phyloP scores from a whole-genome alignment of 2,329 filamentous ascomycete genomes.

The Falciphora oryzae region DNA sequence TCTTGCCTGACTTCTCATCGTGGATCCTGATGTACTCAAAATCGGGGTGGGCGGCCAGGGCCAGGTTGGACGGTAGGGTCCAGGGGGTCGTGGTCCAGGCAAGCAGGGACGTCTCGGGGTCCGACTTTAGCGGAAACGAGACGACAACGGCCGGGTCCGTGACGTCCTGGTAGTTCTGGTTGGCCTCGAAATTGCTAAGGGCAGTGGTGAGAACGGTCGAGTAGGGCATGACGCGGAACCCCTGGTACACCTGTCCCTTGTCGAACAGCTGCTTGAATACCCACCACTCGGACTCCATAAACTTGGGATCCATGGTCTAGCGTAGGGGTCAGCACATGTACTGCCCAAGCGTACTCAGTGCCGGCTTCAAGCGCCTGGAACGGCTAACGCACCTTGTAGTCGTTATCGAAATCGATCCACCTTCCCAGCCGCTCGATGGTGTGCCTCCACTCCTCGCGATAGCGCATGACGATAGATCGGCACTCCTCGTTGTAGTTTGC shows the following conservation, averaged over 20 bases:
- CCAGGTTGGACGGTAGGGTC: constrained; percentile 74
- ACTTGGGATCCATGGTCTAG: constrained; percentile 85
- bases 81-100: constrained; percentile 83
- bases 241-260: constrained; percentile 84
- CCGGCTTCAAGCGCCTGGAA: too few species aligned
- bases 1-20: constrained; percentile 75
- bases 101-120: constrained; percentile 68
- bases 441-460: constrained; percentile 76
- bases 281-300: constrained; percentile 98
- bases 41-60: constrained; percentile 65
- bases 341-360: too few species aligned
- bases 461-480: constrained; percentile 88
- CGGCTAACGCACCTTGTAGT: constrained; percentile 66
- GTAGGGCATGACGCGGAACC: constrained; percentile 90
- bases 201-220: constrained; percentile 86
- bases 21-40: constrained; percentile 81
- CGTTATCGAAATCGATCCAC: constrained; percentile 97
- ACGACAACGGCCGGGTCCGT: constrained; percentile 88
- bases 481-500: constrained; percentile 91
- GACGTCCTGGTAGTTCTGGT: constrained; percentile 91
- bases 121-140: constrained; percentile 75
- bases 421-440: constrained; percentile 85
- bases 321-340: background rate
- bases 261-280: constrained; percentile 91
- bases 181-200: constrained; percentile 88